A percentile compares a stretch with the other conserved stretches of the same genome.
Evolutionary conservation across 257 asterid genomes (phyloP).

Genomic region (Solanum infundibuliforme): DNA sequence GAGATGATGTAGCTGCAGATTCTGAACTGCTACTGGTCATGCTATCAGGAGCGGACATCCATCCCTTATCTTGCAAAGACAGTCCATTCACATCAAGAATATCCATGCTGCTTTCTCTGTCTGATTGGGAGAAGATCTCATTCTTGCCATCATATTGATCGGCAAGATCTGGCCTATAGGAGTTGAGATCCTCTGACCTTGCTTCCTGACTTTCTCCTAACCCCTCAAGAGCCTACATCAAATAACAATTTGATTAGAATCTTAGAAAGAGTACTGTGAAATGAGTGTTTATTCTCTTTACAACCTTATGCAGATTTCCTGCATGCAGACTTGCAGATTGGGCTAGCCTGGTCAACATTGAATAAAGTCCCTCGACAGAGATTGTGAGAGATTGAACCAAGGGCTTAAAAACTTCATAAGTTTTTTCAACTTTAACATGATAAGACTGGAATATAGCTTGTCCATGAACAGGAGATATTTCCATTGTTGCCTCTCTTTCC

Average conservation of each 20-base stretch:
- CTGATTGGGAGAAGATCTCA: conserved; percentile 37
- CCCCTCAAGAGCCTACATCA: conserved; percentile 89
- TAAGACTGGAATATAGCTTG: conserved; percentile 93
- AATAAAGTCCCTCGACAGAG: conserved; percentile 73
- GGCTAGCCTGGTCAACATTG: conserved; percentile 73
- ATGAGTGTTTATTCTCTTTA: not conserved
- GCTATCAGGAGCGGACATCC: conserved; percentile 85
- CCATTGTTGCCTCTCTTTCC: conserved; percentile 57
- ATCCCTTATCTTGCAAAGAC: conserved; percentile 60
- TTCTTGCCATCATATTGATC: conserved; percentile 34
- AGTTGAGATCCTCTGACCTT: conserved; percentile 52
- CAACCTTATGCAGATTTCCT: conserved; percentile 97
- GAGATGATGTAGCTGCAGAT: conserved; percentile 46
- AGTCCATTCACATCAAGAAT: conserved; percentile 39
- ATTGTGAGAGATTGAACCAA: conserved; percentile 65
- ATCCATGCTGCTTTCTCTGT: conserved; percentile 35
- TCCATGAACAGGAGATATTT: conserved; percentile 89
- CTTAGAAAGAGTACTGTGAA: not conserved
- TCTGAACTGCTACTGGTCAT: conserved; percentile 54
- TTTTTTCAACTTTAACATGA: conserved; percentile 53
- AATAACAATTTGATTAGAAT: conserved; percentile 2
- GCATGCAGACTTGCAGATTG: conserved; percentile 95
- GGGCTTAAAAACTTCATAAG: conserved; percentile 64
- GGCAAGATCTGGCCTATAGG: conserved; percentile 43
- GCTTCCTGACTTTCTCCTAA: conserved; percentile 85